Evolutionary conservation across 2,329 filamentous ascomycete genomes (phyloP).

Genomic region (Aspergillus thermomutatus): DNA sequence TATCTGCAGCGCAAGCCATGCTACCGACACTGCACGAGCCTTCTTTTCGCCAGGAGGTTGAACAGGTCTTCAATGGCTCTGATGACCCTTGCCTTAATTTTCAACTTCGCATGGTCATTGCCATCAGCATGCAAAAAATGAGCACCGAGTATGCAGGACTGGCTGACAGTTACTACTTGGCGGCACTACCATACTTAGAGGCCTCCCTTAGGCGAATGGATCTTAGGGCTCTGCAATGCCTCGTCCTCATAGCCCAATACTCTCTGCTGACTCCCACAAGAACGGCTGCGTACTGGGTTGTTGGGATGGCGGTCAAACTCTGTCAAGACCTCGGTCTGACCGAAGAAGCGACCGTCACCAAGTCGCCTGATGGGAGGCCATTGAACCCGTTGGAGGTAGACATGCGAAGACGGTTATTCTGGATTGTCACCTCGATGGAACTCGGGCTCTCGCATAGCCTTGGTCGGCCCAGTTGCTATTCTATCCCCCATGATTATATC

Average conservation of each 20-base stretch:
- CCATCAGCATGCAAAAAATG: slow-evolving; percentile 90
- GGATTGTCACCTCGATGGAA: slow-evolving; percentile 87
- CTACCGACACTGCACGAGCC: slow-evolving; percentile 84
- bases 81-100: slow-evolving; percentile 83
- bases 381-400: slow-evolving; percentile 75
- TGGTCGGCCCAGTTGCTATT: slow-evolving; percentile 81
- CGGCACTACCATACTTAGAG: slow-evolving; percentile 81
- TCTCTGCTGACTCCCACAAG: slow-evolving; percentile 88
- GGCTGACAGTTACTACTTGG: slow-evolving; percentile 91
- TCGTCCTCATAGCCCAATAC: slow-evolving; percentile 83
- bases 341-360: slow-evolving; percentile 81
- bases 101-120: slow-evolving; percentile 83
- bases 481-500: slow-evolving; percentile 75
- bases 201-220: slow-evolving; percentile 84
- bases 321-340: slow-evolving; percentile 84
- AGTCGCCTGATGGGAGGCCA: slow-evolving; percentile 56
- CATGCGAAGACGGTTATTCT: slow-evolving; percentile 82
- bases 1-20: slow-evolving; percentile 71
- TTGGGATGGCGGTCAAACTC: slow-evolving; percentile 81
- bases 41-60: slow-evolving; percentile 69
- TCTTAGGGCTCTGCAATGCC: slow-evolving; percentile 83
- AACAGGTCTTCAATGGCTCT: slow-evolving; percentile 75
- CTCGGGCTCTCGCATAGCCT: slow-evolving; percentile 82
- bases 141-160: slow-evolving; percentile 86
- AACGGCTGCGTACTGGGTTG: slow-evolving; percentile 88